Base-by-base conservation (phyloP, 306 rosid genomes). In the Cucurbita maxima region DNA sequence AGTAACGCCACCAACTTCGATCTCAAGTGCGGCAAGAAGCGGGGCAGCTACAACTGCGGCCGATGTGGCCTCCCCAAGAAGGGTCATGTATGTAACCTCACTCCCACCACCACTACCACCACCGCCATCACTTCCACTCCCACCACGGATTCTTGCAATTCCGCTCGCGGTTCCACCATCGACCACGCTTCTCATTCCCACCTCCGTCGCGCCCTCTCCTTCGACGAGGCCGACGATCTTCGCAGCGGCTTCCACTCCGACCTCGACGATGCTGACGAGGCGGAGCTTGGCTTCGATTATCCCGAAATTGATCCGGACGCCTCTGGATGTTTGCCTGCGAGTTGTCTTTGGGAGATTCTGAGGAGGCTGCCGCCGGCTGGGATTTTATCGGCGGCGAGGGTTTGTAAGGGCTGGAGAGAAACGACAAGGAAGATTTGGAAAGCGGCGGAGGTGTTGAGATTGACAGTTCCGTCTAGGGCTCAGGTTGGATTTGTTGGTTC, bases 1-100 rank as follows among this genome's bases (percentile, higher is more conserved):
- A 30, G 34, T 30, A 30, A 30, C 5, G 75, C 61, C 75, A 70
- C 77, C 0, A 81, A 79, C 0, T 4, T 7, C 8, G 86, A 79
- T 0, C 56, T 57, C 1, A 95, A 89, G 79, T 81, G 78, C 1
- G 89, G 82, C 19, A 95, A 84, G 60, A 86, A 81, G 75, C 92
- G 99, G 0, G 99, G 99, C 6, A 84, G 82, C 58, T 95, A 95
- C 72, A 89, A 81, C 84, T 95, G 99, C 20, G 92, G 99, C 50
- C 91, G 96, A 0, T 95, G 99, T 13, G 97, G 97, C 13, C 88
- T 76, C 0, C 99, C 99, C 0, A 91, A 95, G 79, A 91, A 88
- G 50, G 99, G 99, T 14, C 97, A 95, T 57, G 50, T 43, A 75
- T 95, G 99, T 75, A 79, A 87, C 78, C 1, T 83, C 20, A 40